Base-by-base conservation (phyloP, 2,329 filamentous ascomycete species). In the Fusarium anguioides region DNA sequence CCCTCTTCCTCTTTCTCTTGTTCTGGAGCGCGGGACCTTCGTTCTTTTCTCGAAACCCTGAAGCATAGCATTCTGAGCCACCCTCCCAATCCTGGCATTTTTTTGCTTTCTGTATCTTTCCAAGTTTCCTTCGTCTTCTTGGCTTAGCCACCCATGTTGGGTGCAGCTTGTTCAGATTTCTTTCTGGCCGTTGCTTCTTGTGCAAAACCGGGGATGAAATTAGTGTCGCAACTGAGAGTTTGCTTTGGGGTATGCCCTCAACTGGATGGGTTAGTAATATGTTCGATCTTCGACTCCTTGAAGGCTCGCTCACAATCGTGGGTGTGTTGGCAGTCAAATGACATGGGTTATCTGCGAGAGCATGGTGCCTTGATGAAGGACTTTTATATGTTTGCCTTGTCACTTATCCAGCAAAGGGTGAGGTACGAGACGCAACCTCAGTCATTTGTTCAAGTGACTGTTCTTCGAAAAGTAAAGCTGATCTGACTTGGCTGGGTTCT, bases 181-280 rank as follows among this genome's bases (percentile, higher is more conserved):
- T 60, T 20, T 26, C 37, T 26, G 23, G n/a, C n/a, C 15, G 20
- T 35, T 15, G 36, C 10, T 37, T 24, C 24, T 37, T 17, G 36
- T 35, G 11, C 20, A 27, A 37, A 29, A 27, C 33, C 29, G 21
- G 29, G n/a, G 42, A 35, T 29, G 21, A 29, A 18, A 31, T 29
- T n/a, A 46, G 61, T 7, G 47, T 63, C 42, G 64, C 24, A 33
- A 60, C 20, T 20, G 36, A 45, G 20, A 69, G 52, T 42, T 51
- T 68, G 51, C 66, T 45, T 39, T 59, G 65, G 5, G 60, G 65
- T 21, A 42, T 29, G 24, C 41, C 44, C 18, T 40, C 27, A 24
- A 26, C n/a, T 40, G 48, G 33, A 15, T n/a, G 29, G 26, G 36
- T 54, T n/a, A 68, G 44, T 33, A 20, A 12, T 47, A 68, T 62